These are phyloP conservation scores for Curvularia sp. DNA, from an alignment of 2,329 filamentous ascomycete species.

Conservation along the genomic window DNA sequence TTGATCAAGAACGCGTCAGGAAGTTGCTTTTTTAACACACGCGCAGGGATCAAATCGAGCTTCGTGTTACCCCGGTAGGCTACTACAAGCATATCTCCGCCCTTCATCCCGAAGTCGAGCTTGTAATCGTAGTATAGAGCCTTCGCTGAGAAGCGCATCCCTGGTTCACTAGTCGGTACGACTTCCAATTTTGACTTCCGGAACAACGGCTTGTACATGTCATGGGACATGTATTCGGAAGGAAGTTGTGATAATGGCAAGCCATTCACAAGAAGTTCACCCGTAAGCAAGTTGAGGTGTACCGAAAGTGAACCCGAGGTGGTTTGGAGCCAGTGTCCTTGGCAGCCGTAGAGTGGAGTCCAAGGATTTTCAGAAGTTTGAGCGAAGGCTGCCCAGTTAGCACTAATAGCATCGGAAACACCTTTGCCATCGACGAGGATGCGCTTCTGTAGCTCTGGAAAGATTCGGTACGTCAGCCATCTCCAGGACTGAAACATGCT, in stretches of 20 bases:
- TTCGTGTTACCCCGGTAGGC: slow-evolving; percentile 16
- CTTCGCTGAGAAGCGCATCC: slow-evolving; percentile 55
- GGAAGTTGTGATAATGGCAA: slow-evolving; percentile 59
- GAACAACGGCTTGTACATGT: slow-evolving; percentile 57
- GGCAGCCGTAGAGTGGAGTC: slow-evolving; percentile 12
- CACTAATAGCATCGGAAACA: slow-evolving; percentile 27
- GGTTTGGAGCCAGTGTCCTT: slow-evolving; percentile 47
- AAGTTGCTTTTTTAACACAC: slow-evolving; percentile 37
- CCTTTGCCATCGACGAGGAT: slow-evolving; percentile 13
- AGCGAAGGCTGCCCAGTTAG: slow-evolving; percentile 33
- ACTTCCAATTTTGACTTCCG: slow-evolving; percentile 53
- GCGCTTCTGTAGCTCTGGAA: slow-evolving; percentile 10
- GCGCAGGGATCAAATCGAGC: slow-evolving; percentile 47
- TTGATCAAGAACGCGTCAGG: slow-evolving; percentile 40
- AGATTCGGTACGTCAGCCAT: slow-evolving; percentile 25
- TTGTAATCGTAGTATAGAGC: slow-evolving; percentile 22
- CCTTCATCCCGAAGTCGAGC: slow-evolving; percentile 50
- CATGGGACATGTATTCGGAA: slow-evolving; percentile 52
- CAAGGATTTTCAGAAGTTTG: slow-evolving; percentile 13
- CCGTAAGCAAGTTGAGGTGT: slow-evolving; percentile 61
- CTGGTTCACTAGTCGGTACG: slow-evolving; percentile 48
- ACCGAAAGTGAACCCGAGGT: slow-evolving; percentile 17
- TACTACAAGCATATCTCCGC: slow-evolving; percentile 33
- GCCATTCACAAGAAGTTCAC: slow-evolving; percentile 62
- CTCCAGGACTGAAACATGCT: slow-evolving; percentile 29